Percentiles rank a stretch among this genome's conserved stretches.
Evolutionary conservation across 257 asterid species (phyloP).

Genomic region (Voacanga thouarsii): DNA sequence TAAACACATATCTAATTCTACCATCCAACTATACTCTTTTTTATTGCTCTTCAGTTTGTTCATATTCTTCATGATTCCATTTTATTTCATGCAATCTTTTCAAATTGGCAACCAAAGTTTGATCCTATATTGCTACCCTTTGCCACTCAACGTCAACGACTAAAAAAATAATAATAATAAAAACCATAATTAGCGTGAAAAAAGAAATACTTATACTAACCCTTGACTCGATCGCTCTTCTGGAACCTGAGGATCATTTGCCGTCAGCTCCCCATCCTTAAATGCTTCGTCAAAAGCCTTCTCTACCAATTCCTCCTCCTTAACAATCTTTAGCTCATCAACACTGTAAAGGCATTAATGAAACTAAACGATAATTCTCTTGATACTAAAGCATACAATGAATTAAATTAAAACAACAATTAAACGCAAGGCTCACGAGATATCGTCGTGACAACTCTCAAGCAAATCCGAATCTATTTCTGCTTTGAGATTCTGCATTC

Average conservation of each 20-base stretch:
- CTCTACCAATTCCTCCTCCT: slow-evolving; percentile 72
- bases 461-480: slow-evolving; percentile 41
- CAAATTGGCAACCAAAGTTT: neutral
- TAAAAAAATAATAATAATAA: neutral
- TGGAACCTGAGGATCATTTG: slow-evolving; percentile 30
- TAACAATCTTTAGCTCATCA: slow-evolving; percentile 71
- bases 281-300: slow-evolving; percentile 84
- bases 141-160: no score
- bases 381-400: neutral
- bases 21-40: no score
- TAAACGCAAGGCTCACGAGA: slow-evolving; percentile 44
- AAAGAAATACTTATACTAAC: slow-evolving; percentile 30
- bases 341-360: slow-evolving; percentile 41
- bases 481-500: slow-evolving; percentile 54
- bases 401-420: neutral
- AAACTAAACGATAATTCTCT: slow-evolving; percentile 5
- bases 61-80: neutral
- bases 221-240: slow-evolving; percentile 32
- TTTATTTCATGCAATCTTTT: neutral
- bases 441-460: slow-evolving; percentile 49
- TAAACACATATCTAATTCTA: no score
- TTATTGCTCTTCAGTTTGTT: no score
- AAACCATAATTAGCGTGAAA: slow-evolving; percentile 2
- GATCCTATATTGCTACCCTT: neutral
- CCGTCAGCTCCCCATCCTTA: slow-evolving; percentile 46